Evolutionary conservation across 2,329 filamentous ascomycete genomes (phyloP).

Genomic region (Lecanicillium sp.): DNA sequence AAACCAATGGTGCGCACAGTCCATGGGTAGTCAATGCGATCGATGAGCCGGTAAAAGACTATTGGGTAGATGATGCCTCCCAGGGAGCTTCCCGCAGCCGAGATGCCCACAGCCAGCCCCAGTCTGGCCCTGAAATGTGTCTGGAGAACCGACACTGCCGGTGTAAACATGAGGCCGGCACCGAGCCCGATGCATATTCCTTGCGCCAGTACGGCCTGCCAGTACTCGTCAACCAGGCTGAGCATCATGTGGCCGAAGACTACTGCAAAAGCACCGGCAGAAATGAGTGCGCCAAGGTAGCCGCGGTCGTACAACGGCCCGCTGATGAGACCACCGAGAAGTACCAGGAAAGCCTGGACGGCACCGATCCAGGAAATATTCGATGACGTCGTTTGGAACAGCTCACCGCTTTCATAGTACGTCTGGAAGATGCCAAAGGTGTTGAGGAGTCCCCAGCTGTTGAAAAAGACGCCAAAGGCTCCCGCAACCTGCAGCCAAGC

Average conservation of each 20-base stretch:
- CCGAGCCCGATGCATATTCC: conserved; percentile 30
- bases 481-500: conserved; percentile 13
- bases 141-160: conserved; percentile 26
- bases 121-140: conserved; percentile 29
- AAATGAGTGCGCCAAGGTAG: conserved; percentile 28
- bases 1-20: conserved; percentile 14
- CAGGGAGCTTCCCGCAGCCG: conserved; percentile 25
- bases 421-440: conserved; percentile 31
- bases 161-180: conserved; percentile 25
- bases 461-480: background rate
- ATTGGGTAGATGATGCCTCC: conserved; percentile 29
- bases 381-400: conserved; percentile 23
- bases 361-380: conserved; percentile 38
- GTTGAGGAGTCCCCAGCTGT: conserved; percentile 26
- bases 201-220: conserved; percentile 31
- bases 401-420: conserved; percentile 30
- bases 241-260: conserved; percentile 35
- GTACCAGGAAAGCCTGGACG: conserved; percentile 31
- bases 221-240: conserved; percentile 35
- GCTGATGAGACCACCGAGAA: conserved; percentile 29
- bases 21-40: conserved; percentile 19
- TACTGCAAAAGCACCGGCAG: conserved; percentile 25
- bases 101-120: conserved; percentile 24
- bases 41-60: conserved; percentile 24
- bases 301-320: conserved; percentile 35